Evolutionary conservation across 768 basidiomycete species (phyloP), one percentile per base, ranked within the genome.

Genomic region (Xanthoconium stramineum): DNA sequence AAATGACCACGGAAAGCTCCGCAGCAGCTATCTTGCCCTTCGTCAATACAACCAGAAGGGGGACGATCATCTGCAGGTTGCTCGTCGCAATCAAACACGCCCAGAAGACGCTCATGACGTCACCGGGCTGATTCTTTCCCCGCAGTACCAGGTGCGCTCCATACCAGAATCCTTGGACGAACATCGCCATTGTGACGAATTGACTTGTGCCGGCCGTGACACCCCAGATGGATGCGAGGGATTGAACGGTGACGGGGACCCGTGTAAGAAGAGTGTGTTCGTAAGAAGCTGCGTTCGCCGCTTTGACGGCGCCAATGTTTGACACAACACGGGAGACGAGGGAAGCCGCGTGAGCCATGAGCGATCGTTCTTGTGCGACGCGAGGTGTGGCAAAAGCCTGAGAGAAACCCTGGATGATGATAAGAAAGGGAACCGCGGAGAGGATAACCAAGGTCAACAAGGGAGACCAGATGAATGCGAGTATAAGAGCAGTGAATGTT

Each of bases 101-200:
- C 95, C 96, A 98, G 71, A 98, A 99, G 50, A 95, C 92, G n/a
- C 89, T 86, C 88, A 94, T 95, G 59, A 98, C 89, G 36, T 87
- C 82, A 1, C 93, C 93, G 0, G 89, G 75, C 5, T 74, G 74
- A 51, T 83, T 78, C 58, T 78, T 83, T 15, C 88, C 89, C 13
- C 86, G 78, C n/a, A 84, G 74, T n/a, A 99, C 93, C 50, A 97
- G 80, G 66, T 89, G 86, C 3, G 88, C 81, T 13, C 95, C 96
- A 65, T 88, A 98, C 94, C 96, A 98, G 73, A 98, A 98, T 0
- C 88, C 94, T 65, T 94, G 88, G 9, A 98, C 93, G 72, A 98
- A 99, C 85, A 97, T 95, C 29, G 82, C 82, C 80, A 94, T 86
- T 64, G 89, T 82, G 55, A 89, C 78, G 67, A 97, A 95, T 64